A percentile compares a stretch with the other conserved stretches of the same genome.
Conservation (phyloP, 208 protist species). For the Herpetomonas samuelpessoai region DNA sequence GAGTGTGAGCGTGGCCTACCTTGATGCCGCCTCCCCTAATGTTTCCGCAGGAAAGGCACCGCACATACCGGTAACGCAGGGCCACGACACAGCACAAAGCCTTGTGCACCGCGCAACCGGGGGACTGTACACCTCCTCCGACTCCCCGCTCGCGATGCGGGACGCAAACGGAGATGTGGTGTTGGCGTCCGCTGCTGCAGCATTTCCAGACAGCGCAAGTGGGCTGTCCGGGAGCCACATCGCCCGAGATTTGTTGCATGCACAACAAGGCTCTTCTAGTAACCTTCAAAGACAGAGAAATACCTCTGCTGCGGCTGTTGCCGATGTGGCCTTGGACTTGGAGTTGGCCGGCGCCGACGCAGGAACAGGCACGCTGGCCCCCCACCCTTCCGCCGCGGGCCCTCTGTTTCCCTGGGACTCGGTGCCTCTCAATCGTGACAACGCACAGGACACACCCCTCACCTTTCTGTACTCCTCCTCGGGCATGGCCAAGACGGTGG, state of each 20-base stretch:
- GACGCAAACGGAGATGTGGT: background rate
- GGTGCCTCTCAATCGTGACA: conserved; percentile 25
- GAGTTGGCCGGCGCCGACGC: background rate
- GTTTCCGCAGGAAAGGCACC: conserved; percentile 6
- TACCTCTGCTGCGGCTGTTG: background rate
- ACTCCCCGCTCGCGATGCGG: background rate
- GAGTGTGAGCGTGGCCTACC: conserved; percentile 32
- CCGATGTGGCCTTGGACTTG: background rate
- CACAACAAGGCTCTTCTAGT: background rate
- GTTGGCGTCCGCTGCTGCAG: background rate
- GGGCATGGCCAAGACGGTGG: conserved; percentile 52
- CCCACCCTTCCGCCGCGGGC: background rate
- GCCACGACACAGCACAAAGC: too few species aligned
- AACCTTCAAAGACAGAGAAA: too few species aligned
- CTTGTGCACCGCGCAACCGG: background rate
- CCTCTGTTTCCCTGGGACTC: conserved; percentile 28
- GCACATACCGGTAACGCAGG: background rate
- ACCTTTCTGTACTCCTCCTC: conserved; percentile 45
- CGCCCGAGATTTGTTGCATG: too few species aligned
- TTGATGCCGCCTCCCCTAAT: conserved; percentile 36
- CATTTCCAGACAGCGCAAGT: too few species aligned
- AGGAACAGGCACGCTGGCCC: background rate
- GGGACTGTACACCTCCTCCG: background rate
- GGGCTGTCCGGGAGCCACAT: too few species aligned
- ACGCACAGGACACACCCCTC: conserved; percentile 19